Base-by-base conservation (phyloP, 371 early-diverging fungal genomes). In the Actinomucor elegans region DNA sequence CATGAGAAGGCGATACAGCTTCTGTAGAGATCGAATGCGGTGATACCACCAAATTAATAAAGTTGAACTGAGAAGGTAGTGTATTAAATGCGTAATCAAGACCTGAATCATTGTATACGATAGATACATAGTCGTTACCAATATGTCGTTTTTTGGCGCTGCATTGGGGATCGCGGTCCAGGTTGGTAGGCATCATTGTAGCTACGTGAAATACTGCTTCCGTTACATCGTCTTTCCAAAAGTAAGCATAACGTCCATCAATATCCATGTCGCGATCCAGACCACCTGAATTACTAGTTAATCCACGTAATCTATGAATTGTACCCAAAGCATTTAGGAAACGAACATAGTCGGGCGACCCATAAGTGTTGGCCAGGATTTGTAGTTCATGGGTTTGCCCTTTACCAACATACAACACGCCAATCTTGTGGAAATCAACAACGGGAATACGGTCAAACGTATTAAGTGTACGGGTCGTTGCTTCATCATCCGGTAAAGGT, bases 351-450 rank as follows among this genome's bases (percentile, higher is more conserved):
- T 86, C 82, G 3, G 82, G 83, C 9, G 96, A 94, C 5, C 97
- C 97, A 37, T 83, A 79, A 7, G 78, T 83, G 69, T 96, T 98
- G 26, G 83, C 67, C 29, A 98, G 64, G 23, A 98, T 98, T 48
- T 91, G 92, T 5, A 68, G 64, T 68, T 97, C 96, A 11, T 80
- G 83, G 0, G 67, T 80, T 67, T 98, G 97, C 1, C 85, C 86
- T 6, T 84, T 88, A 4, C 89, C 94, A 4, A 94, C 92, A 61
- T 96, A 98, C 0, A 94, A 71, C 1, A 98, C 90, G 8, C 96
- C 96, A 49, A 96, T 88, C 74, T 98, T 98, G 76, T 96, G 94
- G 50, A 94, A 85, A 64, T 98, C 96, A 5, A 94, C 87, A 0
- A 92, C 89, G 3, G 95, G 92, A 4, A 87, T 96, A 41, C 84